Evolutionary conservation across 1,284 basidiomycete species (phyloP), one percentile per base, ranked within the genome.

Genomic region (Pseudozyma sp.): DNA sequence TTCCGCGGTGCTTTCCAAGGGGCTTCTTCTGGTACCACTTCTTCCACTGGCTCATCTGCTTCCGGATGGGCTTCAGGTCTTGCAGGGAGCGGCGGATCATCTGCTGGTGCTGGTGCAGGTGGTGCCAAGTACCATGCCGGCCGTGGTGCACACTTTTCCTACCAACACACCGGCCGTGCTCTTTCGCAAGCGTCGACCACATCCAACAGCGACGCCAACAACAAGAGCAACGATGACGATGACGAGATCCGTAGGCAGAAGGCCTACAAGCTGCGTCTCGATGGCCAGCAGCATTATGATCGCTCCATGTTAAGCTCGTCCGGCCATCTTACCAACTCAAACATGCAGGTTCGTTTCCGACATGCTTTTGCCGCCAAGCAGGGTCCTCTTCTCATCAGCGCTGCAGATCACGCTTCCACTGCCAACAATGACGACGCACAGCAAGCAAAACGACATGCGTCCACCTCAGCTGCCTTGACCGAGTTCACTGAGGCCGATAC

Each of bases 101-200:
- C 62, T 4, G 77, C 74, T 11, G 79, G 79, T 18, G 65, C 79
- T 7, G 79, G 79, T 13, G 70, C 72, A 11, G 79, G 79, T 18
- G 79, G 79, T 19, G 79, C 79, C 55, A 81, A 81, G 56, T 81
- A 64, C 45, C 78, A 80, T 36, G 79, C 79, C 34, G 79, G 79
- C 25, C 68, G 79, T 13, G 76, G 78, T 31, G 78, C 79, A 19
- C 75, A 81, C 50, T 78, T 68, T 21, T 67, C 75, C 19, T 81
- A 80, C 45, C 73, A 80, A 57, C 63, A 77, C 55, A 72, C 78
- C 18, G 69, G 77, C 47, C 60, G 77, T 13, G 74, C 77, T 4
- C 59, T 80, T 43, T 78, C 77, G 6, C 78, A 80, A 45, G 78
- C 78, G 0, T 62, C 63, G 16, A 54, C 77, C 12, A 63, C 70